These are phyloP conservation scores for Bocquillonia castaneifolia DNA, from an alignment of 441 rosid genomes.

Conservation along the genomic window DNA sequence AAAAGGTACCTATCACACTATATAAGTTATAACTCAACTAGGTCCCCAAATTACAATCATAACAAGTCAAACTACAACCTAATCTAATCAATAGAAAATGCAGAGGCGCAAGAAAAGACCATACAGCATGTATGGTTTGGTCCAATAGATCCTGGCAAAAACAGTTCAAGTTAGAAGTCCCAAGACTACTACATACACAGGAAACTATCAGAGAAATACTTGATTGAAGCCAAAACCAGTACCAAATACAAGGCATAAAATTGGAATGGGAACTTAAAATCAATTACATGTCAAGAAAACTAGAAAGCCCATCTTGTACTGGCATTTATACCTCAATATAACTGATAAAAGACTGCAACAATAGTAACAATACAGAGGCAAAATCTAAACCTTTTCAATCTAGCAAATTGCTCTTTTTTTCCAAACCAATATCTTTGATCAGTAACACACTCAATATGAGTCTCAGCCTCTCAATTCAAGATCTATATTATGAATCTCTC, in stretches of 20 bases:
- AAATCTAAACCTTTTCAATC: not conserved
- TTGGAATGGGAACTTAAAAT: not conserved
- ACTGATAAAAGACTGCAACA: not conserved
- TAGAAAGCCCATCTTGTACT: too few relatives aligned
- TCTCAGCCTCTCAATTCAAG: not conserved
- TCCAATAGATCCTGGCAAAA: too few relatives aligned
- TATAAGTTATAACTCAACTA: constrained; percentile 2
- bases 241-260: not conserved
- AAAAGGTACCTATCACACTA: not conserved
- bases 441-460: too few relatives aligned
- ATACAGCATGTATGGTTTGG: too few relatives aligned
- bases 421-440: too few relatives aligned
- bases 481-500: not conserved
- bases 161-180: too few relatives aligned
- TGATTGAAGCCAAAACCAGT: not conserved
- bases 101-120: not conserved
- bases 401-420: not conserved
- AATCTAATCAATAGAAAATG: not conserved
- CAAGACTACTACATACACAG: not conserved
- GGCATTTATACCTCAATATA: too few relatives aligned
- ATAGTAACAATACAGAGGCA: not conserved
- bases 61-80: not conserved
- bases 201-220: not conserved
- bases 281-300: not conserved
- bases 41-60: constrained; percentile 3